phyloP scores from a whole-genome alignment of 2,329 filamentous ascomycete species.

The Pyricularia grisea region DNA sequence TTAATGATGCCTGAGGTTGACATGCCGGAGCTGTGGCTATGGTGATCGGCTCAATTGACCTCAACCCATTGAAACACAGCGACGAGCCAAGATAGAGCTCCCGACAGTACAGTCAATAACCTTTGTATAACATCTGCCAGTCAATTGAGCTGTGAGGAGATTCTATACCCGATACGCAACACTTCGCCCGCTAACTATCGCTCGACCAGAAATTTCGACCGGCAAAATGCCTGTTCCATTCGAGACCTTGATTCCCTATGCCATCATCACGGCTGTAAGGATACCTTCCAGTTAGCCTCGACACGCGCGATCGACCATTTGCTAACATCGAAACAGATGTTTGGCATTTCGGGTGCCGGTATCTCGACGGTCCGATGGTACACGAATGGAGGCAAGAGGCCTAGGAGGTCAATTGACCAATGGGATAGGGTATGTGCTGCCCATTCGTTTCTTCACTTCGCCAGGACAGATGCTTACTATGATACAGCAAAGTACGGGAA shows the following conservation, averaged over 20 bases:
- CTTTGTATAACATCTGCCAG: background rate
- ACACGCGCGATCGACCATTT: conserved; percentile 2
- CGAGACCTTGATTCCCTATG: conserved; percentile 55
- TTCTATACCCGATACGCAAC: background rate
- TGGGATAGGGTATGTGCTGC: conserved; percentile 48
- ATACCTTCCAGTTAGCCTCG: conserved; percentile 4
- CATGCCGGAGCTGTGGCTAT: background rate
- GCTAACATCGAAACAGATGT: conserved; percentile 41
- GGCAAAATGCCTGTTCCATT: conserved; percentile 52
- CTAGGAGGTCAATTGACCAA: conserved; percentile 50
- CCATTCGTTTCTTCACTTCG: background rate
- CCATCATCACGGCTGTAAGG: conserved; percentile 52
- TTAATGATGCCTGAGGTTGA: background rate
- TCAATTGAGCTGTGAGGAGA: background rate
- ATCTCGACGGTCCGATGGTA: conserved; percentile 45
- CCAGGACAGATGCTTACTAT: conserved; percentile 23
- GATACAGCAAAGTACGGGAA: conserved; percentile 42
- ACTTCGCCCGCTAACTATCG: background rate
- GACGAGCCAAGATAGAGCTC: background rate
- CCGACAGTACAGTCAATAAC: background rate
- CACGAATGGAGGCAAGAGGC: conserved; percentile 52
- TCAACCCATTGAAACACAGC: background rate
- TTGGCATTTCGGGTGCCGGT: conserved; percentile 49
- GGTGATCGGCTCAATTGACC: background rate
- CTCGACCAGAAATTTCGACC: conserved; percentile 6